Evolutionary conservation across 148 eudicot species (phyloP), one percentile per base, ranked within the genome.

Genomic region (Vaccinium myrtillus): DNA sequence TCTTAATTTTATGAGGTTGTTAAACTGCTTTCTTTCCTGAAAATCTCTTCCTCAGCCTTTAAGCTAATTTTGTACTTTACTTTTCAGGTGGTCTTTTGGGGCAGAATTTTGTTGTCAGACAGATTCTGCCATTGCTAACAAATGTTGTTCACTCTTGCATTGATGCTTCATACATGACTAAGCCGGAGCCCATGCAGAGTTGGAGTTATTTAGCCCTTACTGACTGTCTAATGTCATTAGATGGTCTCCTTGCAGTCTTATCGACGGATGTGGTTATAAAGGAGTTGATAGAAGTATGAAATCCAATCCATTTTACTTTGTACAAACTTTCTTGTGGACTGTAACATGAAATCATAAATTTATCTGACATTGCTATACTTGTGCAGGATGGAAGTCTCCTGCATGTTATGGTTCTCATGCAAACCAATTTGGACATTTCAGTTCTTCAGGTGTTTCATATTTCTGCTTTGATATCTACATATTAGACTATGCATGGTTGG

Each of bases 151-250:
- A 61, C 69, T 94, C 94, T 70, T 95, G 98, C 86, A 86, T 97
- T 86, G 92, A 88, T 67, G 87, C 86, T 82, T 93, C 95, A 84
- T 30, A 25, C 86, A 77, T 83, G 87, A 90, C 79, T 84, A 97
- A 94, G 91, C 92, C 96, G 77, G 99, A 97, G 89, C 96, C 95
- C 50, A 70, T 92, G 86, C 99, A 97, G 87, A 94, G 93, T 83
- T 97, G 98, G 99, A 92, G 92, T 84, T 87, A 94, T 76, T 84
- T 92, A 86, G 98, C 98, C 83, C 92, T 97, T 75, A 86, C 89
- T 86, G 98, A 95, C 85, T 94, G 98, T 89, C 91, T 97, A 27
- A 86, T 88, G 85, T 88, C 91, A 75, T 88, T 97, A 75, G 90
- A 94, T 89, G 98, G 96, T 43, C 87, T 95, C 55, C 84, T 89